Evolutionary conservation across 2,329 filamentous ascomycete genomes (phyloP).

Genomic region (Rosellinia necatrix): DNA sequence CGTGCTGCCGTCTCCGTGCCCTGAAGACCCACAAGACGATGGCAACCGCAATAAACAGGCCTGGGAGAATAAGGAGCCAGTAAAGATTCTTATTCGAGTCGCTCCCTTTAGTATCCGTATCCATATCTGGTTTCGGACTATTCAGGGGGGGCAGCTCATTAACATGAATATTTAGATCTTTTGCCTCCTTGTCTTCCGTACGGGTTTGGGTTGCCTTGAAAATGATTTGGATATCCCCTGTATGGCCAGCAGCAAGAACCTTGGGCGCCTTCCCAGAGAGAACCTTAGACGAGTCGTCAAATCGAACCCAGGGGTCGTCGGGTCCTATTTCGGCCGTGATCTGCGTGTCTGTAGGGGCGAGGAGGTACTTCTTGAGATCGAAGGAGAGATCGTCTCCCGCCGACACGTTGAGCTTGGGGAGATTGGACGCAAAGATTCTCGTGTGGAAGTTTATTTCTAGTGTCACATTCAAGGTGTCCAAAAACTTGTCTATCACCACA

Average conservation of each 20-base stretch:
- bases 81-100: constrained; percentile 32
- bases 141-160: constrained; percentile 6
- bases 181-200: constrained; percentile 32
- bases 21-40: constrained; percentile 33
- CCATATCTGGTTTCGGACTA: constrained; percentile 19
- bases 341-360: constrained; percentile 32
- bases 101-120: constrained; percentile 2
- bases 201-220: constrained; percentile 34
- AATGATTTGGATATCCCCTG: constrained; percentile 22
- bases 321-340: constrained; percentile 34
- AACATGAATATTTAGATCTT: constrained; percentile 33
- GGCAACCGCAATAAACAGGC: constrained; percentile 29
- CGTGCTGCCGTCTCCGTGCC: constrained; percentile 32
- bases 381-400: constrained; percentile 38
- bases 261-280: constrained; percentile 37
- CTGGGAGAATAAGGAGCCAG: constrained; percentile 38
- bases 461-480: constrained; percentile 62
- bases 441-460: constrained; percentile 43
- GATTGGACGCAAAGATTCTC: constrained; percentile 36
- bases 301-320: constrained; percentile 40
- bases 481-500: constrained; percentile 61
- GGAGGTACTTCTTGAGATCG: constrained; percentile 39
- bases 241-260: neutral
- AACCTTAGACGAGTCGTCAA: constrained; percentile 34
- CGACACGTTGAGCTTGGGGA: constrained; percentile 38